phyloP scores from a whole-genome alignment of 2,329 filamentous ascomycete species.

The Hypoxylon sp. region DNA sequence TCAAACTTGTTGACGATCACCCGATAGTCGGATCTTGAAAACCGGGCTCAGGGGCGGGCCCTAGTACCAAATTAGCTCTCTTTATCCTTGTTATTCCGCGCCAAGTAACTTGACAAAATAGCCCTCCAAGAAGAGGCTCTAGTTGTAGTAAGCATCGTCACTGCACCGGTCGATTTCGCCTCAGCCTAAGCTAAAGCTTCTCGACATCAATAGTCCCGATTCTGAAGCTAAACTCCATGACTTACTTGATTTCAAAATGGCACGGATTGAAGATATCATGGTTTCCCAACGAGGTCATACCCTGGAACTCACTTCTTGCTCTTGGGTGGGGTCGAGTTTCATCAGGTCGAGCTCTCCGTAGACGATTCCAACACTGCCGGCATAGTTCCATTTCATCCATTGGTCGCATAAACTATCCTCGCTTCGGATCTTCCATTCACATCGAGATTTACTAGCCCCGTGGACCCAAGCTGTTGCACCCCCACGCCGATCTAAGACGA shows the following conservation, averaged over 20 bases:
- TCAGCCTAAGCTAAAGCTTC: slow-evolving; percentile 3
- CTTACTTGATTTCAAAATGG: neutral
- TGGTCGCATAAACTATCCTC: slow-evolving; percentile 19
- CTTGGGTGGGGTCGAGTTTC: slow-evolving; percentile 39
- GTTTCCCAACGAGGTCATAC: slow-evolving; percentile 2
- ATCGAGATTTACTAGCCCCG: slow-evolving; percentile 16
- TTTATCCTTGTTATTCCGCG: slow-evolving; percentile 1
- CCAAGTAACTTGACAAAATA: slow-evolving; percentile 15
- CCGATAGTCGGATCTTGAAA: slow-evolving; percentile 14
- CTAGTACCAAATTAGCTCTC: neutral
- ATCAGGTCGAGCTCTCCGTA: slow-evolving; percentile 31
- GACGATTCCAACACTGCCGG: slow-evolving; percentile 24
- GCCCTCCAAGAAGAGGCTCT: slow-evolving; percentile 11
- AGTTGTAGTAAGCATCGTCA: slow-evolving; percentile 40
- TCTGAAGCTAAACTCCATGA: neutral
- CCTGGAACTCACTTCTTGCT: slow-evolving; percentile 7
- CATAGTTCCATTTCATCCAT: slow-evolving; percentile 15
- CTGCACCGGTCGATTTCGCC: neutral
- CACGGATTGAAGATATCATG: neutral
- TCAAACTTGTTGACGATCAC: slow-evolving; percentile 17
- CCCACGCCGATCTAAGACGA: slow-evolving; percentile 40
- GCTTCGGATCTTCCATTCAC: slow-evolving; percentile 23
- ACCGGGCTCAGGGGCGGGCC: slow-evolving; percentile 7
- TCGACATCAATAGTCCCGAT: neutral
- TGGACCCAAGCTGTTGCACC: slow-evolving; percentile 12